Base-by-base conservation (phyloP, 2,329 filamentous ascomycete species). In the Colletotrichum sp. region DNA sequence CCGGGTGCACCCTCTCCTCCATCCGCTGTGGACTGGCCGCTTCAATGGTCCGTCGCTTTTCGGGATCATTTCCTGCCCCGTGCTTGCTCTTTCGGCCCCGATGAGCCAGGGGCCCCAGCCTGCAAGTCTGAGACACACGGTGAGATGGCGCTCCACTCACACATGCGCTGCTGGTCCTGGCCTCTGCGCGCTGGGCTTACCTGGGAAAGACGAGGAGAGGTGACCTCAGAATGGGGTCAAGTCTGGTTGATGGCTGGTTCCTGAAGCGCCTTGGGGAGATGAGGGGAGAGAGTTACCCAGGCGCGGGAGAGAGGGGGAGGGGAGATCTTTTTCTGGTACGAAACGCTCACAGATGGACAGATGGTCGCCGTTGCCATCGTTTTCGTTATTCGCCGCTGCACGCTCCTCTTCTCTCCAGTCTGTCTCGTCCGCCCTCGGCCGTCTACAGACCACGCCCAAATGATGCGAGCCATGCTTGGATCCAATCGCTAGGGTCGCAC, bases 121-220 rank as follows among this genome's bases (percentile, higher is more conserved):
- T 64, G 68, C 68, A 67, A 11, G 55, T 66, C 66, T 73, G 71
- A 73, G 71, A 73, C 71, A 67, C 62, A 69, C 57, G 62, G 62
- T 63, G 62, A 57, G 68, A 63, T 71, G 71, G 71, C 34, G 68
- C 43, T 63, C 71, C 71, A 73, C 66, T 16, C 59, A 61, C 70
- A 65, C 54, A 66, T 36, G 54, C 59, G 8, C 29, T 61, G 61
- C 43, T 34, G 38, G 33, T 24, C 70, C 68, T 33, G 61, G 51
- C 15, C 33, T 43, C 27, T 24, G 47, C 47, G 31, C 15, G 36
- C 64, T 70, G 59, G 54, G 51, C 33, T 24, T 29, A 61, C 55
- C 47, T 68, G 57, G 64, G 43, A 31, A 68, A 47, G 57, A 21
- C 36, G 27, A 36, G 18, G 58, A 24, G 57, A 62, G 27, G 34